Evolutionary conservation across 306 rosid species (phyloP), one percentile per base, ranked within the genome.

Genomic region (Sphenostylis stenocarpa): DNA sequence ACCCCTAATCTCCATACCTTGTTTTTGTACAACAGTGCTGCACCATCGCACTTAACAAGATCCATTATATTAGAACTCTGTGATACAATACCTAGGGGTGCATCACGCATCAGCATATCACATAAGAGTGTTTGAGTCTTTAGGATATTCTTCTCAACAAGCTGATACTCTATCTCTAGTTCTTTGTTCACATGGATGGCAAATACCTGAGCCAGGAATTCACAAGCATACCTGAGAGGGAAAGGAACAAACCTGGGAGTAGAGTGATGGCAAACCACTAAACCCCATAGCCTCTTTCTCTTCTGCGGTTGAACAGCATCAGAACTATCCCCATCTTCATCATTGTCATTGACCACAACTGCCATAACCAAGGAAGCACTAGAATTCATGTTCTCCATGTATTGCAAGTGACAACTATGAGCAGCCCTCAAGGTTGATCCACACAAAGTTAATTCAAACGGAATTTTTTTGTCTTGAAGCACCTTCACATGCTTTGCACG

Each of bases 201-300:
- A 86, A 92, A 92, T 56, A 90, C 97, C 84, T 92, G 97, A 70
- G 93, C 87, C 68, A 92, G 85, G 31, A 92, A 92, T 73, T 92
- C 96, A 76, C 97, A 92, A 52, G 97, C 97, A 84, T 88, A 92
- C 79, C 97, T 83, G 24, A 92, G 96, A 77, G 97, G 97, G 82
- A 90, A 92, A 19, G 97, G 93, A 77, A 92, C 87, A 74, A 90
- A 88, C 78, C 91, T 87, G 4, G 97, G 92, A 84, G 85, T 84
- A 64, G 88, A 80, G 85, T 88, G 89, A 71, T 92, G 97, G 77
- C 97, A 92, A 73, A 92, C 97, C 13, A 90, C 97, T 47, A 92
- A 78, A 72, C 97, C 97, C 97, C 96, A 92, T 3, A 90, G 89
- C 67, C 90, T 88, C 86, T 75, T 92, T 73, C 85, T 84, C 91